phyloP scores from a whole-genome alignment of 2,329 filamentous ascomycete genomes.

The Hymenoscyphus scutula region DNA sequence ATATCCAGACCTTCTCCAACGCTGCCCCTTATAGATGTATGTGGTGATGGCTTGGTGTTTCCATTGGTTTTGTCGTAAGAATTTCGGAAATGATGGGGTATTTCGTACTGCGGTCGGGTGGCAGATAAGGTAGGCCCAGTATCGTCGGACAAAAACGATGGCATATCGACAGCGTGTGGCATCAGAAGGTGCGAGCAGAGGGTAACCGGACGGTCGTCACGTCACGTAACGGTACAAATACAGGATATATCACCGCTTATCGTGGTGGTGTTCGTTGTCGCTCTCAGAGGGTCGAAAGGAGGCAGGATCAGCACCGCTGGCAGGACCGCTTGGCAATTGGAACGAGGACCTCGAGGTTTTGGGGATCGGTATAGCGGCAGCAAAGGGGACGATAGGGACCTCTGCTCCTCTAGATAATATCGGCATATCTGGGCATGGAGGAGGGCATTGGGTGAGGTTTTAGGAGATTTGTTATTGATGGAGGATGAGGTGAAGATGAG shows the following conservation, averaged over 20 bases:
- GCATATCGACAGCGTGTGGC: slow-evolving; percentile 49
- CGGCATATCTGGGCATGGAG: slow-evolving; percentile 14
- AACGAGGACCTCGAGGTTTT: slow-evolving; percentile 1
- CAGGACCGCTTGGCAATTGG: slow-evolving; percentile 23
- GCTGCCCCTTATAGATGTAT: slow-evolving; percentile 36
- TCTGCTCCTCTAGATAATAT: slow-evolving; percentile 10
- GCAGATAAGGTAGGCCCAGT: slow-evolving; percentile 32
- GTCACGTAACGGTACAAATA: slow-evolving; percentile 8
- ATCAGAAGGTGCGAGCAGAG: slow-evolving; percentile 28
- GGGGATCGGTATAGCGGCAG: background rate
- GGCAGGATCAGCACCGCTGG: slow-evolving; percentile 27
- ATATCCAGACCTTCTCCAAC: slow-evolving; percentile 34
- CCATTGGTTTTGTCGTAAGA: slow-evolving; percentile 37
- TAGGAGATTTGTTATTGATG: slow-evolving; percentile 11
- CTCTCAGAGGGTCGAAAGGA: slow-evolving; percentile 24
- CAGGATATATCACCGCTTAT: slow-evolving; percentile 29
- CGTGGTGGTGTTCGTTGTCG: slow-evolving; percentile 20
- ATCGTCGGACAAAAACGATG: slow-evolving; percentile 48
- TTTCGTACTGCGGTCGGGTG: slow-evolving; percentile 33
- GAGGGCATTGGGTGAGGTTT: slow-evolving; percentile 6
- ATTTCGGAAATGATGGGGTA: slow-evolving; percentile 39
- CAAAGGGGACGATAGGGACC: slow-evolving; percentile 3
- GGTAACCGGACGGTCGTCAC: slow-evolving; percentile 22
- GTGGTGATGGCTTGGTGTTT: slow-evolving; percentile 32
- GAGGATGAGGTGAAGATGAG: slow-evolving; percentile 9